These are phyloP conservation scores for Aureobasidium vineae DNA, from an alignment of 2,329 filamentous ascomycete species.

Conservation along the genomic window DNA sequence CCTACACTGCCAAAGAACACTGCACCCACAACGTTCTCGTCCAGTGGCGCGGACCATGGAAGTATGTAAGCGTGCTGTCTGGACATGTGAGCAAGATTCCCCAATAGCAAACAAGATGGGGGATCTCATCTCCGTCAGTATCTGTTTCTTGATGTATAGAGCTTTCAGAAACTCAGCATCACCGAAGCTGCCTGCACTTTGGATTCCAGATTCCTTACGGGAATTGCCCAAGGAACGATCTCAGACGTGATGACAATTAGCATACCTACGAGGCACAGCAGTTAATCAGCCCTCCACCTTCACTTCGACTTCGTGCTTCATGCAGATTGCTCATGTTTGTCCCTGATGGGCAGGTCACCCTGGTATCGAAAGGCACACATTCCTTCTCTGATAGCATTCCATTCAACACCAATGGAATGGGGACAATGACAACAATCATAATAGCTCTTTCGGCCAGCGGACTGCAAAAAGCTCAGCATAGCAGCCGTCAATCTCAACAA, in stretches of 20 bases:
- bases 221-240: background rate
- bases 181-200: too few relatives aligned
- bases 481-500: background rate
- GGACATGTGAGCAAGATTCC: background rate
- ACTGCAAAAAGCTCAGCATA: background rate
- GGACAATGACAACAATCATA: background rate
- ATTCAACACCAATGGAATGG: background rate
- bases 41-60: background rate
- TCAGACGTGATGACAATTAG: background rate
- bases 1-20: background rate
- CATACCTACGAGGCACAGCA: background rate
- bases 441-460: background rate
- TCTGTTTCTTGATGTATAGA: background rate
- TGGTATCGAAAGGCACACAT: background rate
- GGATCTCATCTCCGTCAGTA: background rate
- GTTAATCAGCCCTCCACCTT: background rate
- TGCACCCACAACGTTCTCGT: background rate
- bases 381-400: conserved; percentile 4
- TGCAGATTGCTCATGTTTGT: background rate
- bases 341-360: background rate
- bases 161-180: background rate
- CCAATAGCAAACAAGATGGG: background rate
- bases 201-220: background rate
- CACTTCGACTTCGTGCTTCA: background rate
- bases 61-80: background rate